Evolutionary conservation across 2,329 filamentous ascomycete genomes (phyloP), one percentile per base, ranked within the genome.

Genomic region (Trichoderma brevicompactum): DNA sequence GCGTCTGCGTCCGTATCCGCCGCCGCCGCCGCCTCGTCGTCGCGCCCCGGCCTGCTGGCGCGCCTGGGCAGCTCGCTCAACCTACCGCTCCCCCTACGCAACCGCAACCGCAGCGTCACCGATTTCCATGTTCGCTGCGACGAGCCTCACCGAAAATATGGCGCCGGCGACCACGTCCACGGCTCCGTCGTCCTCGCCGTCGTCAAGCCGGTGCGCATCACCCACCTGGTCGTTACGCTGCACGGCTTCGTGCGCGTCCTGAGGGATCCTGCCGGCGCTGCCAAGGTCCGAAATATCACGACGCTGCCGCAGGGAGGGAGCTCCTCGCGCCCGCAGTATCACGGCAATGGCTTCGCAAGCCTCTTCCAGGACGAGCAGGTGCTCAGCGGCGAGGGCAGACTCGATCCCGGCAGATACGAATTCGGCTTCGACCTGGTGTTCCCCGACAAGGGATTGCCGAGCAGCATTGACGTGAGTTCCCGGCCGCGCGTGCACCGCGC

Each of bases 401-500:
- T 95, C 41, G 88, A 90, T 59, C 84, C 90, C 53, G 90, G 90
- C 44, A 85, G 86, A 70, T 94, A 92, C 74, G 88, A 93, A 75
- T 95, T 95, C 76, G 88, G 90, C 67, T 92, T 92, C 70, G 87
- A 92, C 72, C 78, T 92, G 68, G 80, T 89, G 65, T 92, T 92
- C 69, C 89, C 90, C 2, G 81, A 84, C 56, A 85, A 87, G 70
- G 85, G 85, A 5, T 79, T 95, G 66, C 92, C 92, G n/a, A 97
- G 92, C 78, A 97, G 94, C 76, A 94, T 99, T 74, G 94, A 96
- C 79, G 94, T 97, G 85, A 74, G 91, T 82, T 54, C 19, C 53
- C 38, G 15, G 7, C 50, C 19, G n/a, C 48, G 7, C 40, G 36
- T 34, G 38, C 32, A 46, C 7, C 49, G 36, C 55, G 28, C 13